Conservation (phyloP, 306 rosid genomes). For the Ochetophila trinervis region DNA sequence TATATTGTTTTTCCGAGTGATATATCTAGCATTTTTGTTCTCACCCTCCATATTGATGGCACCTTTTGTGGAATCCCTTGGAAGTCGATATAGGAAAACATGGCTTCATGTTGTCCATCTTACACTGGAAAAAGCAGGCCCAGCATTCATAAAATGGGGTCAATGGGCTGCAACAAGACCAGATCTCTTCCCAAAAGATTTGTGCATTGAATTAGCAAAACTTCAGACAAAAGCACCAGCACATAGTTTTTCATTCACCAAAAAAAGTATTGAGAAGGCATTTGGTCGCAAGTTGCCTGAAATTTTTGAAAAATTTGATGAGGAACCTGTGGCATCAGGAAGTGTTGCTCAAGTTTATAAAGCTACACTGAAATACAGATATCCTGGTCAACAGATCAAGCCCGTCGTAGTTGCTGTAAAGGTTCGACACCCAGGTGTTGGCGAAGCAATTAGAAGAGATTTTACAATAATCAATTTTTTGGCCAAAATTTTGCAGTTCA, state of each 20-base stretch:
- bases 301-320: constrained; percentile 67
- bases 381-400: constrained; percentile 58
- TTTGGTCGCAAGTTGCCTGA: constrained; percentile 59
- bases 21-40: constrained; percentile 58
- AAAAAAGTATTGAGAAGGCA: constrained; percentile 59
- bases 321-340: constrained; percentile 79
- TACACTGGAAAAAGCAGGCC: constrained; percentile 72
- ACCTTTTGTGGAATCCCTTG: constrained; percentile 52
- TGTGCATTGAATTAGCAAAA: constrained; percentile 63
- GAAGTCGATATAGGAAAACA: constrained; percentile 51
- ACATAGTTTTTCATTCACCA: constrained; percentile 59
- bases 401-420: constrained; percentile 73
- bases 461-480: constrained; percentile 50
- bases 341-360: constrained; percentile 87
- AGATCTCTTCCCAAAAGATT: constrained; percentile 73
- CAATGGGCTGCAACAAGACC: constrained; percentile 92
- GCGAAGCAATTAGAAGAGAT: constrained; percentile 76
- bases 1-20: constrained; percentile 57
- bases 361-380: constrained; percentile 61
- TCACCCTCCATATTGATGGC: constrained; percentile 65
- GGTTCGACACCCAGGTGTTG: constrained; percentile 82
- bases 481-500: constrained; percentile 43
- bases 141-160: constrained; percentile 86
- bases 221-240: constrained; percentile 73
- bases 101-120: constrained; percentile 58